phyloP scores from a whole-genome alignment of 164 flowering plant genomes.

The Vitis rotundifolia region DNA sequence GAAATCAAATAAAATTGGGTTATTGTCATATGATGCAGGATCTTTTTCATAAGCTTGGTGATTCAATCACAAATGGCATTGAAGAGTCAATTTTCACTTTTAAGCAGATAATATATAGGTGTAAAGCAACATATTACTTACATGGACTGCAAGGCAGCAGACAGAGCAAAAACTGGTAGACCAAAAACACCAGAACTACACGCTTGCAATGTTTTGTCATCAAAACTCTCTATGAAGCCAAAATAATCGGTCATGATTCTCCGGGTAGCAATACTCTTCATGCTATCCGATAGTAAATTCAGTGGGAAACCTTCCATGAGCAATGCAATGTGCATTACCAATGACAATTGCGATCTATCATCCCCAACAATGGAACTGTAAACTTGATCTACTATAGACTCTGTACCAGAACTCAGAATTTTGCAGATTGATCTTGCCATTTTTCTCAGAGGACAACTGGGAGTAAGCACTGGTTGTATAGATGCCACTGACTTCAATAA shows the following conservation, averaged over 20 bases:
- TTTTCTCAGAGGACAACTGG: slow-evolving; percentile 55
- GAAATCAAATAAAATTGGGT: neutral
- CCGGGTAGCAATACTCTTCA: slow-evolving; percentile 44
- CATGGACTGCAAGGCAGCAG: slow-evolving; percentile 62
- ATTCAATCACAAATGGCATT: neutral
- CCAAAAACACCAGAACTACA: slow-evolving; percentile 34
- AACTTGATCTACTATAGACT: slow-evolving; percentile 42
- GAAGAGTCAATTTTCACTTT: neutral
- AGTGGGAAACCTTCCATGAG: slow-evolving; percentile 86
- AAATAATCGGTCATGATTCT: slow-evolving; percentile 48
- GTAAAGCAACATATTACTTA: slow-evolving; percentile 41
- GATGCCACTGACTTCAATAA: slow-evolving; percentile 43
- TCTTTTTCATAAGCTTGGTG: no score
- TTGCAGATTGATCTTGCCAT: slow-evolving; percentile 68
- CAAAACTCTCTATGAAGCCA: slow-evolving; percentile 52
- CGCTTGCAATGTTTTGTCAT: slow-evolving; percentile 23
- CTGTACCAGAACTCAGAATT: slow-evolving; percentile 46
- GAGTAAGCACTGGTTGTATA: slow-evolving; percentile 40
- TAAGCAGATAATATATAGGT: no score
- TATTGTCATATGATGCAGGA: no score
- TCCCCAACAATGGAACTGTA: slow-evolving; percentile 38
- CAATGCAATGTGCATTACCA: slow-evolving; percentile 46
- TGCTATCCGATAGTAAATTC: slow-evolving; percentile 53
- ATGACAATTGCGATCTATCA: slow-evolving; percentile 38
- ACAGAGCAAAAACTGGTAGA: slow-evolving; percentile 59